These are phyloP conservation scores for Mycena amicta DNA, from an alignment of 768 basidiomycete genomes.

Conservation along the genomic window DNA sequence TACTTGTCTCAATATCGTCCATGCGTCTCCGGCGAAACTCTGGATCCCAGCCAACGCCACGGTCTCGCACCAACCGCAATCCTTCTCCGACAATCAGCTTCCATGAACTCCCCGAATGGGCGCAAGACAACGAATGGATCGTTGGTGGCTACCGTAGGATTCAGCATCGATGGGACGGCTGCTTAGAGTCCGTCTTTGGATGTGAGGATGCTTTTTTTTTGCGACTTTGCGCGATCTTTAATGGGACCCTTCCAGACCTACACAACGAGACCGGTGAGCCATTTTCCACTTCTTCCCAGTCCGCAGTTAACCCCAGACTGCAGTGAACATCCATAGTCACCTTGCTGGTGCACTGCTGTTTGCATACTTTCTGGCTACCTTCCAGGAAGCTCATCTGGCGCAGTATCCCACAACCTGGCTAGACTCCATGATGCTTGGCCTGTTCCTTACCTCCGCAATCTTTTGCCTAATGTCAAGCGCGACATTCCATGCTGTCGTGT, in stretches of 20 bases:
- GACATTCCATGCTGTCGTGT: constrained; percentile 69
- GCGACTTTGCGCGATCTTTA: constrained; percentile 18
- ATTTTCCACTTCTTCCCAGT: constrained; percentile 15
- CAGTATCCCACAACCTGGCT: constrained; percentile 59
- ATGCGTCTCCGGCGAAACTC: background rate
- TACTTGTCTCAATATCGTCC: too few relatives aligned
- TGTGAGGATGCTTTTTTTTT: constrained; percentile 48
- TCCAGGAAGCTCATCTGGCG: constrained; percentile 53
- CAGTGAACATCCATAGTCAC: constrained; percentile 88
- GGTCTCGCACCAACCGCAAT: background rate
- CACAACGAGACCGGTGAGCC: constrained; percentile 80
- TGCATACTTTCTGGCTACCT: constrained; percentile 53
- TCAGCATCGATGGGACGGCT: constrained; percentile 64
- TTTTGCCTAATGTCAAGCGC: constrained; percentile 74
- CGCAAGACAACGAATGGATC: constrained; percentile 76
- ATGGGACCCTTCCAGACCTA: constrained; percentile 50
- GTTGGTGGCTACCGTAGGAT: constrained; percentile 69
- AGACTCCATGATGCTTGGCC: constrained; percentile 59
- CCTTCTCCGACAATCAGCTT: constrained; percentile 42
- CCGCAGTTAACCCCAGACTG: constrained; percentile 7
- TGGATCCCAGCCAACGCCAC: background rate
- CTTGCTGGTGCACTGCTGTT: constrained; percentile 71
- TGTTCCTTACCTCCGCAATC: constrained; percentile 74
- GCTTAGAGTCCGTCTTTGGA: constrained; percentile 62
- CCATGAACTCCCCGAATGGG: constrained; percentile 68